Evolutionary conservation across 2,329 filamentous ascomycete species (phyloP), one percentile per base, ranked within the genome.

Genomic region (Diaporthe vexans): DNA sequence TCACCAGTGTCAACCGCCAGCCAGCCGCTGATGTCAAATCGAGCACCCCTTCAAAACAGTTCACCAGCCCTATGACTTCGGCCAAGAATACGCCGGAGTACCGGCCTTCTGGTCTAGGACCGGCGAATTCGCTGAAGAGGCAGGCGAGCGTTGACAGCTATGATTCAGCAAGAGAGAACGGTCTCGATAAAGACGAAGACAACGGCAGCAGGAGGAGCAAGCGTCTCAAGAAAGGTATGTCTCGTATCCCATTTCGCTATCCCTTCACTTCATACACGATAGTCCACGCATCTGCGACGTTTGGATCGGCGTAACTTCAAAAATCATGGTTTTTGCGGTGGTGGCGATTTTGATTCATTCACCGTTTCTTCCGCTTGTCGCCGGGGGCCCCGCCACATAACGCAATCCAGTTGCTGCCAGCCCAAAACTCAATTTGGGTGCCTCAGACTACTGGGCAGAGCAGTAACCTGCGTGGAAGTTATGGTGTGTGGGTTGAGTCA

Each of bases 131-230:
- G 3, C 84, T 97, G 71, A 98, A 98, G 85, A 91, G 96, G 73
- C 94, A 95, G 74, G 86, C 94, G 71, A 94, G 92, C 78, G 88
- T 84, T 73, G 89, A 90, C 46, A 89, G 87, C 74, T 79, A 86
- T 8, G 88, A 89, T 76, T 85, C 84, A 0, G 78, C 83, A 1
- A 87, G 83, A 75, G 89, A 91, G 26, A 81, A 80, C 13, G 84
- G 85, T 5, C 81, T 80, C 15, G 86, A 88, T 57, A 87, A 85
- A 46, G 90, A 90, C 13, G 92, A 95, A 1, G 93, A 95, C 67
- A 87, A 86, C 77, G 90, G 90, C 76, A 94, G 93, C 77, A 91
- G 97, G 76, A 92, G 96, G 74, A 98, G 95, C 83, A 99, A 99
- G 85, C 92, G 97, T 57, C 88, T 98, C 17, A 97, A 97, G 83